Conservation (phyloP, 75 land plant species). For the Chamaecyparis obtusa region DNA sequence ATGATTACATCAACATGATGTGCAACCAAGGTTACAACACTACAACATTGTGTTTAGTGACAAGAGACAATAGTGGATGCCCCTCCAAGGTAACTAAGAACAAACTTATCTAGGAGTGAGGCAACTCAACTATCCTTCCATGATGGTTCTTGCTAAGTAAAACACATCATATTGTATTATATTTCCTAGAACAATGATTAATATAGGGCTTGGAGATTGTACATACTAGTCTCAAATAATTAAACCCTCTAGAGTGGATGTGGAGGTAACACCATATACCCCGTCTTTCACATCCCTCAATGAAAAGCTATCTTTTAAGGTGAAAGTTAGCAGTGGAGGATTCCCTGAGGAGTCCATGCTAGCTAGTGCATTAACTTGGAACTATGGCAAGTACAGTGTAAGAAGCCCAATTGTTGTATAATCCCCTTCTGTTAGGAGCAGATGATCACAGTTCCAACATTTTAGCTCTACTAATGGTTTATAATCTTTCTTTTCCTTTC, state of each 20-base stretch:
- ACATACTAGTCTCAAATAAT: conserved; percentile 33
- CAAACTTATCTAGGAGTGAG: conserved; percentile 10
- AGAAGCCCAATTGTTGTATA: conserved; percentile 54
- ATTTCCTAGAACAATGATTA: conserved; percentile 39
- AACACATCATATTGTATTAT: background rate
- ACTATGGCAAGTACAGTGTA: conserved; percentile 31
- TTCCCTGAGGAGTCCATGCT: conserved; percentile 13
- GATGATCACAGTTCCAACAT: background rate
- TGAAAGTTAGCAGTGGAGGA: conserved; percentile 13
- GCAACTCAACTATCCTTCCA: conserved; percentile 60
- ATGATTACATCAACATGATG: conserved; percentile 19
- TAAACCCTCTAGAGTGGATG: conserved; percentile 35
- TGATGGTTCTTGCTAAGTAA: conserved; percentile 17
- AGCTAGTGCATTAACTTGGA: conserved; percentile 52
- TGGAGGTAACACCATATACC: conserved; percentile 19
- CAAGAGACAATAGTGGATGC: conserved; percentile 26
- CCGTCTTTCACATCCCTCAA: conserved; percentile 29
- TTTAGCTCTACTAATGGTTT: background rate
- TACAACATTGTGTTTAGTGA: conserved; percentile 16
- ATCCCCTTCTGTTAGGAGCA: background rate
- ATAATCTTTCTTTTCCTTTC: background rate
- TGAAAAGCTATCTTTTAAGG: conserved; percentile 27
- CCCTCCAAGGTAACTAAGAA: background rate
- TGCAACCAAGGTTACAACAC: conserved; percentile 39
- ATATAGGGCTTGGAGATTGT: conserved; percentile 33